Evolutionary conservation across 1,284 basidiomycete genomes (phyloP), one percentile per base, ranked within the genome.

Genomic region (Serendipita sp.): DNA sequence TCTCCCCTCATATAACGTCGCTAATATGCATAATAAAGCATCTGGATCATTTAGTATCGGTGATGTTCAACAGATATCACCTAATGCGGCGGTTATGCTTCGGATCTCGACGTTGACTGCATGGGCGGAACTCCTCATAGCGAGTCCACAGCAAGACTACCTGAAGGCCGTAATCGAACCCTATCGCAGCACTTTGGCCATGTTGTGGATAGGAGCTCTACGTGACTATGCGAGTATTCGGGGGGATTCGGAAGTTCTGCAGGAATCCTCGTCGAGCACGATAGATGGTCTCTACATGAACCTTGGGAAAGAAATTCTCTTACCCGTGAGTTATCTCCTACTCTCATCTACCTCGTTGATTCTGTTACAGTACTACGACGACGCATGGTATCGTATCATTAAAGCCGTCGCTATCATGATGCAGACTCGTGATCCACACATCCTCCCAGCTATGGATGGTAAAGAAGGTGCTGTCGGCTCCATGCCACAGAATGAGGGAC

Each of bases 51-150:
- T 91, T 1, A 87, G 87, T 10, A 79, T 98, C 12, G 95, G 95
- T 15, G 92, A 94, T 65, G 83, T 93, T 1, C 83, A 83, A 30
- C 85, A 94, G 68, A 78, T 97, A 5, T 91, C 93, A 66, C 90
- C 93, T 3, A 96, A 95, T 68, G 95, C 95, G 2, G 89, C 91
- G 0, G 88, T 93, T 43, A 97, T 97, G 91, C 77, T 99, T 62
- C 85, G 93, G 64, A 89, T 98, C 41, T 93, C 95, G 0, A 91
- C 92, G 3, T 78, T 98, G 34, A 88, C 92, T 0, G 96, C 95
- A 0, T 99, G 95, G 95, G 94, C 95, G 13, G 87, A 96, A 70
- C 78, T 99, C 10, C 84, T 94, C 70, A 81, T 93, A 1, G 85
- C 94, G 0, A 87, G 86, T 65, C 72, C 78, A 0, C 77, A 82